Conservation (phyloP, 148 eudicot species). For the Mesembryanthemum crystallinum region DNA sequence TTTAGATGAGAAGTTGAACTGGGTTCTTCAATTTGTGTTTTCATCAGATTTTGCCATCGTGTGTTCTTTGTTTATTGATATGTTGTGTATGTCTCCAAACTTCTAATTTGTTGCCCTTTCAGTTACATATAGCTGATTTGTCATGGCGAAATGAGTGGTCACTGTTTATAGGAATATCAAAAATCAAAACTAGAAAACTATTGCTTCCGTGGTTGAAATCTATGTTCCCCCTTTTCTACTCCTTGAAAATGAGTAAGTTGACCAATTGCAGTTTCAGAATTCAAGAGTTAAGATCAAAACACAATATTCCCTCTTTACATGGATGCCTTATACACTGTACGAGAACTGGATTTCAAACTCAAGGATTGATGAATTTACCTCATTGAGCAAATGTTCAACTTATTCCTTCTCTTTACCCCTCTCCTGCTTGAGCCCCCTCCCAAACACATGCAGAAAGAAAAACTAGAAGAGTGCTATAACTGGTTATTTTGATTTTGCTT, state of each 20-base stretch:
- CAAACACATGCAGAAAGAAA: background rate
- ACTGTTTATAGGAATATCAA: too few relatives aligned
- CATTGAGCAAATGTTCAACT: background rate
- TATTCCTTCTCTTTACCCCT: background rate
- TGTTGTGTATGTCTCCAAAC: background rate
- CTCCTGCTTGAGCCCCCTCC: background rate
- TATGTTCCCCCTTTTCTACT: background rate
- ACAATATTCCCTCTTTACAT: background rate
- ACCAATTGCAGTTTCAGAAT: background rate
- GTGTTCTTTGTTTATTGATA: background rate
- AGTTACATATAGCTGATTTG: background rate
- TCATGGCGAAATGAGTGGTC: too few relatives aligned
- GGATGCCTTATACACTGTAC: background rate
- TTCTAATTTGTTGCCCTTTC: background rate
- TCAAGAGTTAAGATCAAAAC: background rate
- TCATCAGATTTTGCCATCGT: background rate
- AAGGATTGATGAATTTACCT: conserved; percentile 4
- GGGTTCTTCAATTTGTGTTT: background rate
- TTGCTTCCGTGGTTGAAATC: background rate
- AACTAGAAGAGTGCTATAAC: background rate
- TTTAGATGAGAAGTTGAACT: background rate
- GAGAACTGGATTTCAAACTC: background rate
- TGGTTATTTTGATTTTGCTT: conserved; percentile 9
- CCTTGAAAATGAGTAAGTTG: background rate
- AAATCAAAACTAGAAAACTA: too few relatives aligned